Evolutionary conservation across 2,329 filamentous ascomycete genomes (phyloP).

Genomic region (Xylariales sp.): DNA sequence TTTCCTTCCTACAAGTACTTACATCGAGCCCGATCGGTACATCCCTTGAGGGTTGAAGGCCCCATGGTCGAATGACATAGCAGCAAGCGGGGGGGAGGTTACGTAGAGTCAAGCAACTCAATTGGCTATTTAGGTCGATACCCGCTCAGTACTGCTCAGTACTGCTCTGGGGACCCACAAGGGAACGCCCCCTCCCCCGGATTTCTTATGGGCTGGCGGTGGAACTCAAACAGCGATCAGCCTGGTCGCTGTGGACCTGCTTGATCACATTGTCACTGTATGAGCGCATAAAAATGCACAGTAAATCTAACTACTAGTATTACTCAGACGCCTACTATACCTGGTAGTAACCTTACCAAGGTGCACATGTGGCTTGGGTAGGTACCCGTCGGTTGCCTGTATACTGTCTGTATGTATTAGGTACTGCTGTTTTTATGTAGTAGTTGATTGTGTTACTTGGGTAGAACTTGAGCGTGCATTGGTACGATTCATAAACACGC

Average conservation of each 20-base stretch:
- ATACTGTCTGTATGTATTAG: too few species aligned
- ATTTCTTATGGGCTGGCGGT: slow-evolving; percentile 39
- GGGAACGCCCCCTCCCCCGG: slow-evolving; percentile 45
- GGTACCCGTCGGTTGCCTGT: too few species aligned
- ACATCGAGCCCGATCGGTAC: slow-evolving; percentile 3
- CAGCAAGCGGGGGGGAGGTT: slow-evolving; percentile 31
- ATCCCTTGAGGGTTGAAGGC: neutral
- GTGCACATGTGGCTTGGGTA: too few species aligned
- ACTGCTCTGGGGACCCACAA: slow-evolving; percentile 15
- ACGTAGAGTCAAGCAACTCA: slow-evolving; percentile 34
- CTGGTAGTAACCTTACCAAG: too few species aligned
- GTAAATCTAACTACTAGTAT: slow-evolving; percentile 1
- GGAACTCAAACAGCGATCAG: slow-evolving; percentile 41
- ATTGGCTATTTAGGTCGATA: slow-evolving; percentile 33
- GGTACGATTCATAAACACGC: neutral
- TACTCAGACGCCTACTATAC: neutral
- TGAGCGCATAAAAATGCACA: slow-evolving; percentile 14
- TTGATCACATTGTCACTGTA: slow-evolving; percentile 38
- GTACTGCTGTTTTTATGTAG: neutral
- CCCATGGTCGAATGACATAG: slow-evolving; percentile 20
- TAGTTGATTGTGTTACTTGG: neutral
- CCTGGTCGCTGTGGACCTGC: slow-evolving; percentile 39
- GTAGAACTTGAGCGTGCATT: neutral
- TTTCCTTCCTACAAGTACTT: neutral
- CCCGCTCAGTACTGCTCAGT: neutral